Conservation (phyloP, 805 yeast species). For the Kodamaea leandrae region DNA sequence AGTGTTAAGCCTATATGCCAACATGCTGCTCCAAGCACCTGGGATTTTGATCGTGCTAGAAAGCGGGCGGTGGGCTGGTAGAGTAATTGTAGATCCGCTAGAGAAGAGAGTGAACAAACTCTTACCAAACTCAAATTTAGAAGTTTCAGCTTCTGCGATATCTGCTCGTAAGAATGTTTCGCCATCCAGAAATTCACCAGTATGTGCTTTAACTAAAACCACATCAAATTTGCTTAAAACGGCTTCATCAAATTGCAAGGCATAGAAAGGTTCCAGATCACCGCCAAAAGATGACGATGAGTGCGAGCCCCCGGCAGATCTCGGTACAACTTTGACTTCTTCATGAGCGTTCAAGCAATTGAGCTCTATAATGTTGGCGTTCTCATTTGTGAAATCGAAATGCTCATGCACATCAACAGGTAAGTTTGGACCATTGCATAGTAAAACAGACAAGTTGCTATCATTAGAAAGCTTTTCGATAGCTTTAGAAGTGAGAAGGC, state of each 20-base stretch:
- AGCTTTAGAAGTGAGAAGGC: constrained; percentile 21
- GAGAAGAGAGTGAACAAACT: constrained; percentile 38
- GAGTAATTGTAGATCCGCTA: constrained; percentile 40
- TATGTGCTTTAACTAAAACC: constrained; percentile 45
- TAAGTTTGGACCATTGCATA: constrained; percentile 10
- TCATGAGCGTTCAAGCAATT: constrained; percentile 47
- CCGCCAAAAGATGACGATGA: constrained; percentile 60
- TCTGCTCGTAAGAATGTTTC: constrained; percentile 40
- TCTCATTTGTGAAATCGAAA: constrained; percentile 37
- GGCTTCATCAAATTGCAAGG: constrained; percentile 41
- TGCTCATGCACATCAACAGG: constrained; percentile 2
- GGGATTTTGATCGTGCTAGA: constrained; percentile 49
- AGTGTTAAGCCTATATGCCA: constrained; percentile 47
- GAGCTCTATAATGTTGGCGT: constrained; percentile 34
- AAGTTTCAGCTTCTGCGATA: constrained; percentile 22
- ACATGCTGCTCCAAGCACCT: constrained; percentile 59
- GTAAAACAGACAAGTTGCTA: constrained; percentile 17
- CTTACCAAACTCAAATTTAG: constrained; percentile 22
- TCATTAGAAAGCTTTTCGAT: constrained; percentile 12
- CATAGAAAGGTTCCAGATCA: constrained; percentile 45
- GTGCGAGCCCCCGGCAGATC: constrained; percentile 42
- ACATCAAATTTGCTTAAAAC: constrained; percentile 46
- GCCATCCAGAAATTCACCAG: constrained; percentile 12
- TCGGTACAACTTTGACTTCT: constrained; percentile 46
- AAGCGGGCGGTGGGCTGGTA: constrained; percentile 45